These are phyloP conservation scores for Mucor plumbeus DNA, from an alignment of 371 early-diverging fungal genomes.

Conservation along the genomic window DNA sequence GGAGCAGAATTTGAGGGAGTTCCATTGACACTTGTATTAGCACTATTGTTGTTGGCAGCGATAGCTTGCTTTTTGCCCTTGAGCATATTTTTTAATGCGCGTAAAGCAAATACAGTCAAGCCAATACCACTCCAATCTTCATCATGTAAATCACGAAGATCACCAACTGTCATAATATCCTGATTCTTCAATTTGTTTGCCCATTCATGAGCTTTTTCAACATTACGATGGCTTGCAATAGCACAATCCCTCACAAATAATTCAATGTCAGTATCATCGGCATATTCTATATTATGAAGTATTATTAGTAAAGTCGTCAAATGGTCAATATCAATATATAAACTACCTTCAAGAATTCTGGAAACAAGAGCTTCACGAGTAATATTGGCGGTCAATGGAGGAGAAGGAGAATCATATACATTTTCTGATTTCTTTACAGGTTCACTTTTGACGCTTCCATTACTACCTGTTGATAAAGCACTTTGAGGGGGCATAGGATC, in stretches of 20 bases:
- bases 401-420: slow-evolving; percentile 21
- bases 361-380: slow-evolving; percentile 50
- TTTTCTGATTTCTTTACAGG: slow-evolving; percentile 7
- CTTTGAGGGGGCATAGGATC: slow-evolving; percentile 12
- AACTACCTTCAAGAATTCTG: slow-evolving; percentile 47
- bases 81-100: slow-evolving; percentile 83
- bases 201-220: slow-evolving; percentile 81
- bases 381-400: slow-evolving; percentile 22
- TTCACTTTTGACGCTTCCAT: slow-evolving; percentile 19
- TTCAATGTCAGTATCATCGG: slow-evolving; percentile 67
- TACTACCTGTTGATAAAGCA: slow-evolving; percentile 18
- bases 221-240: slow-evolving; percentile 65
- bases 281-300: slow-evolving; percentile 46
- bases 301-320: not conserved
- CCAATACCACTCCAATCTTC: slow-evolving; percentile 80
- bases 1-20: slow-evolving; percentile 10
- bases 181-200: slow-evolving; percentile 69
- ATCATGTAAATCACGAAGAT: slow-evolving; percentile 75
- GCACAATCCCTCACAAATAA: slow-evolving; percentile 75
- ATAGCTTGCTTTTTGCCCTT: slow-evolving; percentile 53
- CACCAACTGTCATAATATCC: slow-evolving; percentile 84
- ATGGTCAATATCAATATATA: too few relatives aligned
- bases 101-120: slow-evolving; percentile 86
- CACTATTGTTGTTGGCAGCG: not conserved
- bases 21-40: not conserved